phyloP scores from a whole-genome alignment of 371 early-diverging fungal species.

The Syncephalastrum racemosum region DNA sequence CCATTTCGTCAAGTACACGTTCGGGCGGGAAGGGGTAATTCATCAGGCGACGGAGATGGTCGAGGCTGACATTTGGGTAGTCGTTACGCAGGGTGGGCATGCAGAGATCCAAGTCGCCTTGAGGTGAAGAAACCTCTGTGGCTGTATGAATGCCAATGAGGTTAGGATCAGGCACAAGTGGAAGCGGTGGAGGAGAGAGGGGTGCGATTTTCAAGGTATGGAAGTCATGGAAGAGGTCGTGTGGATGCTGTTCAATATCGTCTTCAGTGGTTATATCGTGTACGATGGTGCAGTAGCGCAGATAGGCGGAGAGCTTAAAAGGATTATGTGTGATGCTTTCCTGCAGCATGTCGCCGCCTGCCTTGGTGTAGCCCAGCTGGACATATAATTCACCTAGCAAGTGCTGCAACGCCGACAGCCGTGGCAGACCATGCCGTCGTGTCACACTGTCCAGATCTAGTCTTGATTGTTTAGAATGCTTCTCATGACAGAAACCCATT shows the following conservation, averaged over 20 bases:
- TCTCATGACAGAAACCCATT: background rate
- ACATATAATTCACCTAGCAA: slow-evolving; percentile 41
- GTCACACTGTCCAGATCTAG: slow-evolving; percentile 40
- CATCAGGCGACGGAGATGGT: slow-evolving; percentile 30
- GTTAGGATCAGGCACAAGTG: background rate
- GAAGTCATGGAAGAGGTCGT: slow-evolving; percentile 30
- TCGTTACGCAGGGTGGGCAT: slow-evolving; percentile 27
- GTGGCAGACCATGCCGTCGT: slow-evolving; percentile 31
- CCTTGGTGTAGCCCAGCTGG: slow-evolving; percentile 34
- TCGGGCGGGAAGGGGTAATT: background rate
- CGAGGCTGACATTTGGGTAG: slow-evolving; percentile 23
- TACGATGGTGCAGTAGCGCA: slow-evolving; percentile 15
- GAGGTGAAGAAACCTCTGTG: background rate
- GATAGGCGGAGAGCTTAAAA: slow-evolving; percentile 36
- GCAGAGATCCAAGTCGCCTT: background rate
- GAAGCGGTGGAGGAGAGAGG: too few species aligned
- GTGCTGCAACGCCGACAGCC: slow-evolving; percentile 26
- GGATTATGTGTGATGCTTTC: slow-evolving; percentile 27
- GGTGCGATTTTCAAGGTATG: background rate
- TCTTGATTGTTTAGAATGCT: background rate
- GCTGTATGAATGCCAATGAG: slow-evolving; percentile 3
- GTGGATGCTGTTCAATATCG: slow-evolving; percentile 15
- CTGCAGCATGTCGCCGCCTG: slow-evolving; percentile 21
- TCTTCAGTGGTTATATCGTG: slow-evolving; percentile 49
- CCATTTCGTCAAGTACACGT: too few species aligned